Conservation (phyloP, 78 protist species). For the Dictyostelium capitatum region DNA sequence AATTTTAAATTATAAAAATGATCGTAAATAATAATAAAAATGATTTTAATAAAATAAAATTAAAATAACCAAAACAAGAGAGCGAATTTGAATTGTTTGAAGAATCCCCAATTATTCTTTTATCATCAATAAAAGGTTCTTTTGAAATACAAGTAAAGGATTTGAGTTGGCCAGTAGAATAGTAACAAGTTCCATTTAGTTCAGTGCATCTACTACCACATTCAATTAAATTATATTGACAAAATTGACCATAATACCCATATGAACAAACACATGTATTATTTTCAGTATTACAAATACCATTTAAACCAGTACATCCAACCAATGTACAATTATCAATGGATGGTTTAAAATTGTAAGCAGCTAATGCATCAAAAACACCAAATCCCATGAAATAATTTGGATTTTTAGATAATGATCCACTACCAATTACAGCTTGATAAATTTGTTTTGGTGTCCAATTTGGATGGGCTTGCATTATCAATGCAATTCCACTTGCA, state of each 20-base stretch:
- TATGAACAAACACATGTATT: slow-evolving; percentile 37
- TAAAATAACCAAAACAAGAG: too few species aligned
- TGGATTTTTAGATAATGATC: background rate
- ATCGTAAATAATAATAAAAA: too few species aligned
- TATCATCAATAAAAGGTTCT: background rate
- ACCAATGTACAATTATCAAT: slow-evolving; percentile 18
- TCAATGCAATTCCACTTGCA: slow-evolving; percentile 51
- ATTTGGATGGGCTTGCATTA: slow-evolving; percentile 63
- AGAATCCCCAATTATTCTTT: too few species aligned
- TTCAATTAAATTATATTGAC: slow-evolving; percentile 23
- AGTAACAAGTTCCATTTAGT: too few species aligned
- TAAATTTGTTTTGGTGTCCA: slow-evolving; percentile 61
- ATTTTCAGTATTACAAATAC: background rate
- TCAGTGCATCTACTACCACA: slow-evolving; percentile 34
- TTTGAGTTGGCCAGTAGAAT: too few species aligned
- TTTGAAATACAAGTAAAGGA: too few species aligned
- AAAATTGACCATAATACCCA: slow-evolving; percentile 26
- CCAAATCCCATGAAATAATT: slow-evolving; percentile 47
- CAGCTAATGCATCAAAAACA: slow-evolving; percentile 8
- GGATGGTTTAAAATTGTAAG: slow-evolving; percentile 13
- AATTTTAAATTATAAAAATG: too few species aligned
- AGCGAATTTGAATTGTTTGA: too few species aligned
- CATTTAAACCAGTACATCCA: slow-evolving; percentile 11
- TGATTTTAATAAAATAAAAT: background rate
- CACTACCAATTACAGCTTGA: slow-evolving; percentile 15